Evolutionary conservation across 1,284 basidiomycete species (phyloP).

Genomic region (Singerocomus inundabilis): DNA sequence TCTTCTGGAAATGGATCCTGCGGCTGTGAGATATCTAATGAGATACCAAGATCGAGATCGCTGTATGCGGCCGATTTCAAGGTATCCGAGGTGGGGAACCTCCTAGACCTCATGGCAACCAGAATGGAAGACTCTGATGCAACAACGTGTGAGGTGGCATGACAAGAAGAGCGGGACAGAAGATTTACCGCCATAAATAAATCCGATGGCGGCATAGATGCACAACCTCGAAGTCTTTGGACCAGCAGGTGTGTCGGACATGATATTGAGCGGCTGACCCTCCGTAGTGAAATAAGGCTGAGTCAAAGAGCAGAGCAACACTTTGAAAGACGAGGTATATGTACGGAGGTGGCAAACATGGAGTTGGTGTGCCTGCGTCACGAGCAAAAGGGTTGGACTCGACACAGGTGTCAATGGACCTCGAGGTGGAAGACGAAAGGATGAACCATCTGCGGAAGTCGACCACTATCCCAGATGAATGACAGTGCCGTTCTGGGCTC

Average conservation of each 20-base stretch:
- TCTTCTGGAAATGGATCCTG: constrained; percentile 27
- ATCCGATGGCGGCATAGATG: constrained; percentile 58
- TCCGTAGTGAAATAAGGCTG: constrained; percentile 38
- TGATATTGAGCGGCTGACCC: constrained; percentile 26
- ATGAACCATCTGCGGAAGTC: constrained; percentile 39
- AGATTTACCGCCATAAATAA: constrained; percentile 58
- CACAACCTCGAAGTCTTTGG: constrained; percentile 50
- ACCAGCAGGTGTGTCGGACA: constrained; percentile 36
- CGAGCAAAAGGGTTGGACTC: constrained; percentile 50
- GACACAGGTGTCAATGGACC: constrained; percentile 53
- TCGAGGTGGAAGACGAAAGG: constrained; percentile 48
- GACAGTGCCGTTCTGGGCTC: background rate
- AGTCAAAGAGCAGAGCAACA: constrained; percentile 49
- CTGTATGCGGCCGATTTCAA: constrained; percentile 34
- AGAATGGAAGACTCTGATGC: constrained; percentile 55
- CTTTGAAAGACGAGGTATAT: constrained; percentile 40
- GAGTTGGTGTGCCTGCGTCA: constrained; percentile 55
- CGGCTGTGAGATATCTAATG: constrained; percentile 38
- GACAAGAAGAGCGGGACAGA: background rate
- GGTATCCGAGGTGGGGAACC: constrained; percentile 39
- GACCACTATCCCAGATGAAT: constrained; percentile 43
- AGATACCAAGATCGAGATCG: constrained; percentile 46
- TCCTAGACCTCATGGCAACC: constrained; percentile 60
- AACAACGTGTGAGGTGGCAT: constrained; percentile 5
- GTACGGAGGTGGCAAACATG: constrained; percentile 49